A percentile compares a stretch with the other conserved stretches of the same genome.
phyloP scores from a whole-genome alignment of 129 eudicot species.

The Flaveria linearis region DNA sequence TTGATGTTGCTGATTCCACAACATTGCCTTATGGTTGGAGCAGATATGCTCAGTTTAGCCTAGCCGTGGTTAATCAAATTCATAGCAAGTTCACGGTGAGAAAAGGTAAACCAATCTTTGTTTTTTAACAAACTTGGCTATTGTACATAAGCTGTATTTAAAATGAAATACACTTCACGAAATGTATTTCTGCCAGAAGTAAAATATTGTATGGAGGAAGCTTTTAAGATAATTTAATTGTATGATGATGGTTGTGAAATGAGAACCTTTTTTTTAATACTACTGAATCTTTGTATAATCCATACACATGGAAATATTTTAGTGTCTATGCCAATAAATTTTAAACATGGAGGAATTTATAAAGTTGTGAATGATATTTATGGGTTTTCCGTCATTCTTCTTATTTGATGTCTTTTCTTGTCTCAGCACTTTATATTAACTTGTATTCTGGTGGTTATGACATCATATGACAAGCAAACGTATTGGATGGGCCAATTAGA shows the following conservation, averaged over 20 bases:
- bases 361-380: background rate
- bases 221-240: background rate
- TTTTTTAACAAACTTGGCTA: background rate
- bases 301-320: background rate
- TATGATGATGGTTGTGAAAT: slow-evolving; percentile 15
- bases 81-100: slow-evolving; percentile 60
- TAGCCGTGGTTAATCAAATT: slow-evolving; percentile 70
- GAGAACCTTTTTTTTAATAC: background rate
- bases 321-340: background rate
- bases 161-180: background rate
- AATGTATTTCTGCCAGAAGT: background rate
- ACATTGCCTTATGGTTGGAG: slow-evolving; percentile 86
- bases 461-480: background rate
- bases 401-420: slow-evolving; percentile 4
- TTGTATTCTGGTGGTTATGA: slow-evolving; percentile 15
- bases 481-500: slow-evolving; percentile 2
- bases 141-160: background rate
- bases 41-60: slow-evolving; percentile 79
- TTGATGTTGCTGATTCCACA: slow-evolving; percentile 81
- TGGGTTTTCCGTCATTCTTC: background rate
- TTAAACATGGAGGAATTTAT: background rate
- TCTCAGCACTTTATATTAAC: background rate
- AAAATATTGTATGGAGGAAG: background rate
- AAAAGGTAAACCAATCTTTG: slow-evolving; percentile 53
- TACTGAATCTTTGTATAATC: background rate